A percentile compares a stretch with the other conserved stretches of the same genome.
phyloP scores from a whole-genome alignment of 1,284 basidiomycete species.

The Phellopilus nigrolimitatus region DNA sequence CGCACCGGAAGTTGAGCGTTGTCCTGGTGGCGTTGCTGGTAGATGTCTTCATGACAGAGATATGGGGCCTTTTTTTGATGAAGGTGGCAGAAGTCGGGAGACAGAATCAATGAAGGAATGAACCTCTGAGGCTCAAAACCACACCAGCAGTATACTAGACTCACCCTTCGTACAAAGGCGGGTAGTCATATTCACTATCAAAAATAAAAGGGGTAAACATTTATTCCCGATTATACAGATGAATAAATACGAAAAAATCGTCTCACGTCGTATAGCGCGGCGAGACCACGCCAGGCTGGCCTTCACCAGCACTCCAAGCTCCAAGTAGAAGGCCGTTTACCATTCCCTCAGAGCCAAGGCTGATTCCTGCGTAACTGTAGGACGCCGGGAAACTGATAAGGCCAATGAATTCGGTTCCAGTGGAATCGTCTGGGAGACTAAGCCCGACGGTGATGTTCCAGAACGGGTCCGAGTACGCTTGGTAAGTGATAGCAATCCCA shows the following conservation, averaged over 20 bases:
- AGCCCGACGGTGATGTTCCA: not conserved
- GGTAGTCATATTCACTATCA: not conserved
- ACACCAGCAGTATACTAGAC: not conserved
- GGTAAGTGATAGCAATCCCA: not conserved
- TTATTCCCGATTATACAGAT: not conserved
- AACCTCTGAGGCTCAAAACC: constrained; percentile 10
- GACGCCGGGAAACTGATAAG: not conserved
- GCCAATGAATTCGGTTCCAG: not conserved
- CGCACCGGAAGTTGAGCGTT: constrained; percentile 1
- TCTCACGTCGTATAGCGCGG: not conserved
- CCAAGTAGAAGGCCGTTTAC: not conserved
- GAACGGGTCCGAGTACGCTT: not conserved
- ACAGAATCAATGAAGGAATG: not conserved
- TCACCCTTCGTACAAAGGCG: not conserved
- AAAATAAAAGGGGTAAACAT: not conserved
- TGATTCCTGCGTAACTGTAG: not conserved
- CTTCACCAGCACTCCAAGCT: not conserved
- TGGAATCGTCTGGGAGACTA: not conserved
- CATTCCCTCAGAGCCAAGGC: not conserved
- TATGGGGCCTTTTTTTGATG: not conserved
- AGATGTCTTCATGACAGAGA: not conserved
- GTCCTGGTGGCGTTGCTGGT: not conserved
- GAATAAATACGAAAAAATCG: not conserved
- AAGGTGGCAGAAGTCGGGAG: not conserved
- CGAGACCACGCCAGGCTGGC: not conserved